Evolutionary conservation across 805 yeast genomes (phyloP), one percentile per base, ranked within the genome.

Genomic region (Ogataea nitratoaversa): DNA sequence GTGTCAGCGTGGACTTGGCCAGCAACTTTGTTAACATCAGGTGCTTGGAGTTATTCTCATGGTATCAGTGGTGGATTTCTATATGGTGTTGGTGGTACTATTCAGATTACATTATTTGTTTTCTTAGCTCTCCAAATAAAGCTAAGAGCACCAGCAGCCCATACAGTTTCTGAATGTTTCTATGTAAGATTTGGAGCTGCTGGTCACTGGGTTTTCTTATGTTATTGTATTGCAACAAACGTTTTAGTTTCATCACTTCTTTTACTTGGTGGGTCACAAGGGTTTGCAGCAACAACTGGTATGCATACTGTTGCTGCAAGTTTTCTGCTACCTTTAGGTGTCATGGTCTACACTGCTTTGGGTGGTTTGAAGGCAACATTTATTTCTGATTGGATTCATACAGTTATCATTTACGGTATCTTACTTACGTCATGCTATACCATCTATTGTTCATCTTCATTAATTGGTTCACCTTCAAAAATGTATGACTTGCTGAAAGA

Each of bases 351-450:
- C 50, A 74, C 78, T 1, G 60, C 66, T 8, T 57, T 71, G 20
- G 80, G 80, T 32, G 81, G 80, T 5, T 56, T 75, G 32, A 73
- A 68, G 43, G 76, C 79, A 4, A 75, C 81, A 1, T 73, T 74
- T 48, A 58, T 75, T 30, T 68, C 79, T 4, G 80, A 75, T 47
- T 72, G 73, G 68, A 66, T 68, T 31, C 78, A 74, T 49, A 70
- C 76, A 11, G 61, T 63, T 25, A 59, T 64, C 32, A 56, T 65
- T 31, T 60, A 56, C 35, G 41, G 56, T 2, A 55, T 64, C 31
- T 37, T 65, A 24, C 45, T 70, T 20, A 54, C 61, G 7, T 42
- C 66, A 4, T 52, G 50, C 8, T 70, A 60, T 47, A 58, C 55
- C 7, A 57, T 62, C 5, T 72, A 62, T 42, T 53, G 67, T 25